Conservation (phyloP, 208 protist species). For the Novymonas esmeraldas region DNA sequence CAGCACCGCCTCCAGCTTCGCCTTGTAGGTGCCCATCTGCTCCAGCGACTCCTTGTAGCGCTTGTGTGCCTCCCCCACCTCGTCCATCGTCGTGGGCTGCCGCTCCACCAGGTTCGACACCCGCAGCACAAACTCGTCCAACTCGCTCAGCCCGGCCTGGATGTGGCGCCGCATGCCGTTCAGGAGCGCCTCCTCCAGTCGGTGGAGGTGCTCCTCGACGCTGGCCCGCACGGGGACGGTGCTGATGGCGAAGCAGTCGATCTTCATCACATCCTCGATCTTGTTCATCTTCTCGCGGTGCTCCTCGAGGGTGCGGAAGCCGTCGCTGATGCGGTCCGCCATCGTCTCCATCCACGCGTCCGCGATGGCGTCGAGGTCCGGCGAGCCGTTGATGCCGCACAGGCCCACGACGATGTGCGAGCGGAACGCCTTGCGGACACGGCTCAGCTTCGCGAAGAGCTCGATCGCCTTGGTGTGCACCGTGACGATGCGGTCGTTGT, state of each 20-base stretch:
- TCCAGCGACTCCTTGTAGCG: slow-evolving; percentile 69
- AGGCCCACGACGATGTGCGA: slow-evolving; percentile 89
- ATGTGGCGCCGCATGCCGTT: slow-evolving; percentile 84
- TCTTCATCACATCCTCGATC: slow-evolving; percentile 89
- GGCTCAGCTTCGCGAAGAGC: slow-evolving; percentile 91
- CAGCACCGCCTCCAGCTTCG: slow-evolving; percentile 75
- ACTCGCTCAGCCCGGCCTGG: slow-evolving; percentile 55
- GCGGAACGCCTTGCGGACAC: slow-evolving; percentile 87
- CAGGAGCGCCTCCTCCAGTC: slow-evolving; percentile 89
- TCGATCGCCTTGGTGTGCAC: slow-evolving; percentile 94
- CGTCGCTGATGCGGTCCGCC: slow-evolving; percentile 68
- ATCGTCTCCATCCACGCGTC: slow-evolving; percentile 72
- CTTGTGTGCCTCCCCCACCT: slow-evolving; percentile 90
- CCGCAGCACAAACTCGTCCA: slow-evolving; percentile 90
- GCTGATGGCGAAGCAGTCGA: slow-evolving; percentile 95
- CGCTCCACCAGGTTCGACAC: slow-evolving; percentile 89
- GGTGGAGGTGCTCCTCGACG: slow-evolving; percentile 93
- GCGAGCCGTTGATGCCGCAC: slow-evolving; percentile 85
- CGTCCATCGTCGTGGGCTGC: slow-evolving; percentile 93
- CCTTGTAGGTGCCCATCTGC: slow-evolving; percentile 63
- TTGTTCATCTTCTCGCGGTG: slow-evolving; percentile 81
- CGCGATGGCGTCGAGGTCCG: slow-evolving; percentile 91
- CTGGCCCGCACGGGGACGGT: slow-evolving; percentile 91
- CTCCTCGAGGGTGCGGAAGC: slow-evolving; percentile 90
- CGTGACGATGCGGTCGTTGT: slow-evolving; percentile 79